Base-by-base conservation (phyloP, 179 eudicot genomes). In the Spinacia oleracea region DNA sequence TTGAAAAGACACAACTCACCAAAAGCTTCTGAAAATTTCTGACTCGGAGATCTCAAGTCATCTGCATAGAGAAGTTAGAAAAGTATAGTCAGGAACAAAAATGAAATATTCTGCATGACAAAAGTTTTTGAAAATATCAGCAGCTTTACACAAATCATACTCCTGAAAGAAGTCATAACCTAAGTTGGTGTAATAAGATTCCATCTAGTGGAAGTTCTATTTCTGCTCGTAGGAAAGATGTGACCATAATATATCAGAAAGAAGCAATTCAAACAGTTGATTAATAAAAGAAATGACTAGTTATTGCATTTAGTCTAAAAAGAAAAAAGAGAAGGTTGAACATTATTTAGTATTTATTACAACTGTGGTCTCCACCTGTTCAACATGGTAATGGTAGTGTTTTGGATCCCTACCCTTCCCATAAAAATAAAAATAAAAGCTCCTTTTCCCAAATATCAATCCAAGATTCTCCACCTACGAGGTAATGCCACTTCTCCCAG, bases 21-120 rank as follows among this genome's bases (percentile, higher is more conserved):
- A 83, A 79, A 91, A 66, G 86, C 83, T 82, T 93, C 98, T 18
- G 73, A n/a, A 55, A 80, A 88, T 68, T 81, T 82, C 74, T 85
- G 90, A 72, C 89, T 87, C 43, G 98, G 97, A 71, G 90, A 85
- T 84, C 88, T 90, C 77, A 82, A 56, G 64, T 89, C 93, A 82
- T 93, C 98, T 88, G 81, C 84, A 84, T 20, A 40, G 29, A 50
- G 29, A 60, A 45, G 48, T 53, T 68, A 40, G 84, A 27, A 43
- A 38, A 35, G 21, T 76, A 63, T 60, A 31, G 71, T 80, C 59
- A 82, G 43, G 10, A 35, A 68, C 38, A 46, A 81, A 34, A 72
- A 55, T 18, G 65, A 50, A 42, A 77, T 58, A 56, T 48, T 42
- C 35, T 32, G 43, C 73, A 58, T 45, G 70, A 46, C 5, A 59